phyloP scores from a whole-genome alignment of 75 land plant genomes.

The Picea sitchensis region DNA sequence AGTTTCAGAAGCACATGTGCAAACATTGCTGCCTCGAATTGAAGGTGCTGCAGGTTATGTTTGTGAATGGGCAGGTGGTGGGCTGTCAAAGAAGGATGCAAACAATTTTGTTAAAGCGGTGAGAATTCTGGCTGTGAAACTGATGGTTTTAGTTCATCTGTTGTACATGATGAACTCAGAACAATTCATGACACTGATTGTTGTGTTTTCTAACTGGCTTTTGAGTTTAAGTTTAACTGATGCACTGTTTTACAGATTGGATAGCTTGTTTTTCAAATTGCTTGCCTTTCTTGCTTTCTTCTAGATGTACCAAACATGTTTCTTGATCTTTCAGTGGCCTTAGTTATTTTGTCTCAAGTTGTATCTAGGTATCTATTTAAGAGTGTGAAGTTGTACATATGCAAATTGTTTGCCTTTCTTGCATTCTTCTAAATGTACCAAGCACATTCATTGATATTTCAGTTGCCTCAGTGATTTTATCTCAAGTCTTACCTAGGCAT shows the following conservation, averaged over 20 bases:
- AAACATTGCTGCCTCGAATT: constrained; percentile 49
- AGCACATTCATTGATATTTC: too few relatives aligned
- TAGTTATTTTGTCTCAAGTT: too few relatives aligned
- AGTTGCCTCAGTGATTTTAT: too few relatives aligned
- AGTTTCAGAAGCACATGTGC: constrained; percentile 29
- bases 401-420: background rate
- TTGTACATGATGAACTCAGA: too few relatives aligned
- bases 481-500: too few relatives aligned
- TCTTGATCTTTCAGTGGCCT: too few relatives aligned
- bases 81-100: constrained; percentile 92
- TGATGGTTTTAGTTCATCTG: too few relatives aligned
- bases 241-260: background rate
- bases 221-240: too few relatives aligned
- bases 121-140: constrained; percentile 3
- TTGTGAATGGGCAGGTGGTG: constrained; percentile 82
- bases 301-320: background rate
- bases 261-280: background rate
- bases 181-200: too few relatives aligned
- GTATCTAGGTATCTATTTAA: too few relatives aligned
- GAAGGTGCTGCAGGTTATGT: constrained; percentile 90
- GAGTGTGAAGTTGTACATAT: too few relatives aligned
- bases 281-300: background rate
- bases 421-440: background rate
- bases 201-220: too few relatives aligned
- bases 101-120: constrained; percentile 85